phyloP scores from a whole-genome alignment of 139 green algal genomes.

The Astrephomene gubernaculifera region DNA sequence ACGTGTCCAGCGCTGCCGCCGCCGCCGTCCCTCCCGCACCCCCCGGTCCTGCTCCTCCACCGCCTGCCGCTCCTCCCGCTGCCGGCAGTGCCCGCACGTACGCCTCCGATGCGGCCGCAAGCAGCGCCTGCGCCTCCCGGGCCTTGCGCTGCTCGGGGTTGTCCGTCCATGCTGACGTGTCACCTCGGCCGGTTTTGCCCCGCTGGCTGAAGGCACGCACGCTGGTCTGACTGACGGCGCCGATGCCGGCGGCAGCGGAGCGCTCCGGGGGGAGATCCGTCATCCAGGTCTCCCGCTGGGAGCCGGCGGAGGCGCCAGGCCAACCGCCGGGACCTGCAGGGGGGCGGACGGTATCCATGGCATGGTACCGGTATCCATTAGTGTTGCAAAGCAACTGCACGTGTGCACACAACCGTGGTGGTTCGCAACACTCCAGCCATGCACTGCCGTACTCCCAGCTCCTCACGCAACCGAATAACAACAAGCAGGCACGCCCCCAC shows the following conservation, averaged over 20 bases:
- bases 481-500: no score
- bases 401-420: no score
- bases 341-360: no score
- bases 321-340: slow-evolving; percentile 10
- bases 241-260: neutral
- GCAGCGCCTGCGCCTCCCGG: slow-evolving; percentile 32
- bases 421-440: no score
- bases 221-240: slow-evolving; percentile 31
- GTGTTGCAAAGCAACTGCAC: no score
- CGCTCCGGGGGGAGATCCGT: slow-evolving; percentile 79
- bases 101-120: slow-evolving; percentile 15
- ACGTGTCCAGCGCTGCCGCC: slow-evolving; percentile 43
- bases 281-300: slow-evolving; percentile 82
- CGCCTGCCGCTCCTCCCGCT: neutral
- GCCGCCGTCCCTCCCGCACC: neutral
- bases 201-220: slow-evolving; percentile 42
- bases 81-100: slow-evolving; percentile 29
- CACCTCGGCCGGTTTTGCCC: slow-evolving; percentile 57
- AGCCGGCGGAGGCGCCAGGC: neutral
- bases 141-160: slow-evolving; percentile 65
- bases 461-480: no score
- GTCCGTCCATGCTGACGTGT: slow-evolving; percentile 80
- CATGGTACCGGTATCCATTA: no score
- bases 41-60: no score
- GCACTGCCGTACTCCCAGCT: no score